Conservation (phyloP, 306 rosid species). For the Trifolium repens region DNA sequence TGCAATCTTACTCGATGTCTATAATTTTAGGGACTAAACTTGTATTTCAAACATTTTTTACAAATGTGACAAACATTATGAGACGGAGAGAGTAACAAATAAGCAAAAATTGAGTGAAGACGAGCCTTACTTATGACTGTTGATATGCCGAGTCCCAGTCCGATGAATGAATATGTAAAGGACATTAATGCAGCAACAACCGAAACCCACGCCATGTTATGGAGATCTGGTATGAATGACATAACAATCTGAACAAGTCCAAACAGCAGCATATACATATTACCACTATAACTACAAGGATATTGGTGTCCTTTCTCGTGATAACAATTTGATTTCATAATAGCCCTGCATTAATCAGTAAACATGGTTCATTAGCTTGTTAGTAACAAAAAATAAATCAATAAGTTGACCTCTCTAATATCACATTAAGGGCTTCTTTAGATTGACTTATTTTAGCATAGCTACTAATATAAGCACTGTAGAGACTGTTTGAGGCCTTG, state of each 20-base stretch:
- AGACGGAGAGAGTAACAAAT: conserved; percentile 2
- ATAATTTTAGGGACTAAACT: background rate
- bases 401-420: background rate
- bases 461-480: background rate
- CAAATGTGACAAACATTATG: background rate
- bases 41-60: background rate
- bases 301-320: conserved; percentile 79
- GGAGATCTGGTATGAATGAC: conserved; percentile 93
- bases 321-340: conserved; percentile 69
- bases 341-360: conserved; percentile 57
- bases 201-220: conserved; percentile 85
- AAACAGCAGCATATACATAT: conserved; percentile 63
- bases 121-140: conserved; percentile 54
- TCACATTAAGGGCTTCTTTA: too few relatives aligned
- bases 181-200: conserved; percentile 79
- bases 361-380: conserved; percentile 25
- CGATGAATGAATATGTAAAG: conserved; percentile 72
- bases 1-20: background rate
- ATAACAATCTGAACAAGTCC: conserved; percentile 70
- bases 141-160: conserved; percentile 76
- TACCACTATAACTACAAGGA: conserved; percentile 59
- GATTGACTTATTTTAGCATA: background rate
- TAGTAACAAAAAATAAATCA: background rate
- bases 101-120: conserved; percentile 2
- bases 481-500: background rate